Percentiles rank a stretch among this genome's conserved stretches.
Conservation (phyloP, 2,329 filamentous ascomycete genomes). For the Ophiobolus disseminans region DNA sequence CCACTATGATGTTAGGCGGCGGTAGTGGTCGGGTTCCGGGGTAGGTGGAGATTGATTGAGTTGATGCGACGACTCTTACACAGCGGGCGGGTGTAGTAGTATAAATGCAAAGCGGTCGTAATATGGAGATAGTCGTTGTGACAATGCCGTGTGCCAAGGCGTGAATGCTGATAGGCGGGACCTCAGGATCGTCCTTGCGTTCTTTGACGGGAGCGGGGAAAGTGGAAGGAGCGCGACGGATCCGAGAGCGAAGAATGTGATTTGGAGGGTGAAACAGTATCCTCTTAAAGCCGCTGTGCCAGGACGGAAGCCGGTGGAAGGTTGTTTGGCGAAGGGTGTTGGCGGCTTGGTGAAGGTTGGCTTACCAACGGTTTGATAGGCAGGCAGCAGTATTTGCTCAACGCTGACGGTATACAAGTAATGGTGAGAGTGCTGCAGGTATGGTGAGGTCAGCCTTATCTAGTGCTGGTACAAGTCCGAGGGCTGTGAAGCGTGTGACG, state of each 20-base stretch:
- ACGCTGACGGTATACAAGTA: constrained; percentile 7
- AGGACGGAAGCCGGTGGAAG: constrained; percentile 23
- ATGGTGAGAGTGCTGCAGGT: background rate
- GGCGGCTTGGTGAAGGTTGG: constrained; percentile 27
- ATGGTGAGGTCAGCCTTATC: constrained; percentile 38
- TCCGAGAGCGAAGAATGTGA: constrained; percentile 20
- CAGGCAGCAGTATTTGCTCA: constrained; percentile 8
- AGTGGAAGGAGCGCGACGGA: constrained; percentile 16
- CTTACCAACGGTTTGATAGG: constrained; percentile 18
- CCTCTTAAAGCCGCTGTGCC: constrained; percentile 17
- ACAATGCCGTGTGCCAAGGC: constrained; percentile 34
- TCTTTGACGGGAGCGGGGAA: constrained; percentile 19
- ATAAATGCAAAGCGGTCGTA: constrained; percentile 31
- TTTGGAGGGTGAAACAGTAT: constrained; percentile 12
- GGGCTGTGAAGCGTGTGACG: constrained; percentile 18
- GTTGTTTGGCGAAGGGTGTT: constrained; percentile 20
- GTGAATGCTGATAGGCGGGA: constrained; percentile 34
- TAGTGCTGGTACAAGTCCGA: constrained; percentile 14
- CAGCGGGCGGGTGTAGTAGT: constrained; percentile 22
- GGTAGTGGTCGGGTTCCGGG: background rate
- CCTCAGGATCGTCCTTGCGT: constrained; percentile 25
- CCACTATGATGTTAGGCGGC: constrained; percentile 21
- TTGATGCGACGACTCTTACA: constrained; percentile 8
- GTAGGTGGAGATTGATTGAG: constrained; percentile 13
- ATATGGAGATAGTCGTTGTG: constrained; percentile 16